These are phyloP conservation scores for Neurospora sp. DNA, from an alignment of 495 filamentous ascomycete genomes.

Conservation along the genomic window DNA sequence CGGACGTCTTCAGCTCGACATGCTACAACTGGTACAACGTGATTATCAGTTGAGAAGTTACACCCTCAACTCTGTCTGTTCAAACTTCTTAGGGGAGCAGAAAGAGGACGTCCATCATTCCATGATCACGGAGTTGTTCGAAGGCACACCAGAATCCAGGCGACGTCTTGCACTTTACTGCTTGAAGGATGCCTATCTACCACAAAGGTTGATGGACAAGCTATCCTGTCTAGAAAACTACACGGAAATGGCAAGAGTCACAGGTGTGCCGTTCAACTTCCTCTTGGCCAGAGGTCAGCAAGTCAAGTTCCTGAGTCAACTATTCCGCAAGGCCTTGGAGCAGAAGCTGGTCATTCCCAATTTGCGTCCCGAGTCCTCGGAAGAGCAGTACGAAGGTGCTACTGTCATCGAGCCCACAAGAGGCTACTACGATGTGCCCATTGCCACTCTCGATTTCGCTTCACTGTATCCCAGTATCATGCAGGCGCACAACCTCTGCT, in stretches of 20 bases:
- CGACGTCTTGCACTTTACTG: constrained; percentile 91
- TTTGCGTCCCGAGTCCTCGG: constrained; percentile 46
- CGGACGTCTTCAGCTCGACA: constrained; percentile 84
- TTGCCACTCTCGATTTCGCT: constrained; percentile 97
- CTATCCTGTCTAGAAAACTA: constrained; percentile 96
- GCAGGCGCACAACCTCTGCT: constrained; percentile 96
- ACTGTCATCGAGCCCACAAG: constrained; percentile 94
- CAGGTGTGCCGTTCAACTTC: constrained; percentile 94
- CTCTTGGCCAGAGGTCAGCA: constrained; percentile 89
- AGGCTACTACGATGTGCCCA: constrained; percentile 86
- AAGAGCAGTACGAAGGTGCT: constrained; percentile 93
- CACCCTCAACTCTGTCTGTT: constrained; percentile 91
- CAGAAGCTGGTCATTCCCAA: constrained; percentile 92
- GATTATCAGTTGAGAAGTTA: constrained; percentile 95
- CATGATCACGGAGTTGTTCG: constrained; percentile 97
- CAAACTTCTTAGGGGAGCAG: constrained; percentile 94
- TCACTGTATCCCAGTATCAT: constrained; percentile 98
- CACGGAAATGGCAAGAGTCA: constrained; percentile 99
- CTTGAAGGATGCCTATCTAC: constrained; percentile 94
- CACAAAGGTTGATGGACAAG: constrained; percentile 93
- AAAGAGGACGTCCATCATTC: constrained; percentile 99
- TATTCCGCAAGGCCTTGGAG: constrained; percentile 89
- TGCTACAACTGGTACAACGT: constrained; percentile 85
- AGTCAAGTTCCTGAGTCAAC: constrained; percentile 93
- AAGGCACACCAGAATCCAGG: constrained; percentile 84